Conservation (phyloP, 768 basidiomycete genomes). For the Pleurotus sapidus region DNA sequence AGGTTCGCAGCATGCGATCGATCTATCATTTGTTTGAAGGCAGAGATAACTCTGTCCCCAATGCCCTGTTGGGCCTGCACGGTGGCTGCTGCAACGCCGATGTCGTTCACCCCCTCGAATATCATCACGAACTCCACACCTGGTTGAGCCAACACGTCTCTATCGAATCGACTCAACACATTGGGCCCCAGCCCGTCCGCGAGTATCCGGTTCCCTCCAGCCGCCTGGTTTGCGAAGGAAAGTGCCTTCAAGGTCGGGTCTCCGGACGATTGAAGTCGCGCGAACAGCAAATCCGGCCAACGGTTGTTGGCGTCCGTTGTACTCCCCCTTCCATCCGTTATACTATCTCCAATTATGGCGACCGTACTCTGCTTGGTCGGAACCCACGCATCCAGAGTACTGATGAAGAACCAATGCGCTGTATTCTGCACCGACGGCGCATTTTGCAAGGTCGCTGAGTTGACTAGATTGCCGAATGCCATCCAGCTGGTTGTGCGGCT, state of each 20-base stretch:
- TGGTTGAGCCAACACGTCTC: conserved; percentile 46
- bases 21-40: conserved; percentile 42
- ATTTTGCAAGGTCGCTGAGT: conserved; percentile 32
- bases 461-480: conserved; percentile 33
- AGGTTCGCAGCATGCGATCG: conserved; percentile 39
- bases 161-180: conserved; percentile 44
- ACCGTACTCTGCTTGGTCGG: conserved; percentile 26
- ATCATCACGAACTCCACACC: conserved; percentile 46
- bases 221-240: conserved; percentile 47
- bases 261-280: conserved; percentile 29
- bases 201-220: conserved; percentile 51
- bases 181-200: conserved; percentile 46
- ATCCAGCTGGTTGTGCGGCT: conserved; percentile 46
- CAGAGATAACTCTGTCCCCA: conserved; percentile 38
- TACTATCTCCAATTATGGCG: conserved; percentile 49
- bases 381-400: conserved; percentile 39
- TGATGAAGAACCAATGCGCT: conserved; percentile 42
- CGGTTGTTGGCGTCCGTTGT: conserved; percentile 42
- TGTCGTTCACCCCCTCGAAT: conserved; percentile 56
- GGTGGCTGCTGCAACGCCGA: conserved; percentile 36
- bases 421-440: conserved; percentile 22
- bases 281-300: conserved; percentile 49
- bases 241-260: conserved; percentile 29
- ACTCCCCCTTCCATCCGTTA: conserved; percentile 50
- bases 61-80: conserved; percentile 31